Conservation (phyloP, 2,329 filamentous ascomycete genomes). For the Ceratocystis destructans region DNA sequence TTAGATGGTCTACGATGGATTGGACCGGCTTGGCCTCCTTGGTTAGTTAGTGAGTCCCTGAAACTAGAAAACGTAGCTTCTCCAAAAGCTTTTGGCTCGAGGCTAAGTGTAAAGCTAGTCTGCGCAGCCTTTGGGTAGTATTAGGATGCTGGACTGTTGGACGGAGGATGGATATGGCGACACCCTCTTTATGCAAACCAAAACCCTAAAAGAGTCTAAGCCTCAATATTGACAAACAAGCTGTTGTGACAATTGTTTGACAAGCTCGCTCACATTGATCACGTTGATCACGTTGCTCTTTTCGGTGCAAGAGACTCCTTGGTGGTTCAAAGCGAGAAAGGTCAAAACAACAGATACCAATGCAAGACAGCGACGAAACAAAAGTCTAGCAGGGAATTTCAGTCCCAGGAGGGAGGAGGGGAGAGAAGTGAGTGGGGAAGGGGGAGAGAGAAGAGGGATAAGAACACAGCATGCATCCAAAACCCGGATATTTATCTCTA, state of each 20-base stretch:
- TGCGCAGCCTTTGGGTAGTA: background rate
- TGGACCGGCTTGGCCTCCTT: too few relatives aligned
- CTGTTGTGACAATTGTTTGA: slow-evolving; percentile 1
- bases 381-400: background rate
- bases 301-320: background rate
- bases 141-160: background rate
- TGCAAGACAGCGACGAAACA: slow-evolving; percentile 1
- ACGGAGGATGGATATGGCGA: background rate
- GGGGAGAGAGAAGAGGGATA: background rate
- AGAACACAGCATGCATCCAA: background rate
- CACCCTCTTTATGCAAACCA: background rate
- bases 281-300: background rate
- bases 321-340: background rate
- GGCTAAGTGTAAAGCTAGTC: background rate
- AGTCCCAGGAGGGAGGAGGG: background rate
- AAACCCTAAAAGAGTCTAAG: background rate
- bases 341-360: background rate
- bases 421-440: background rate
- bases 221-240: background rate
- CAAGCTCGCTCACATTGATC: background rate
- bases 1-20: background rate
- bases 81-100: background rate
- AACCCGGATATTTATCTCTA: background rate
- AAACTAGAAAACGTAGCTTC: background rate
- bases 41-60: background rate